Evolutionary conservation across 805 yeast species (phyloP), one percentile per base, ranked within the genome.

Genomic region (Yarrowia alimentaria): DNA sequence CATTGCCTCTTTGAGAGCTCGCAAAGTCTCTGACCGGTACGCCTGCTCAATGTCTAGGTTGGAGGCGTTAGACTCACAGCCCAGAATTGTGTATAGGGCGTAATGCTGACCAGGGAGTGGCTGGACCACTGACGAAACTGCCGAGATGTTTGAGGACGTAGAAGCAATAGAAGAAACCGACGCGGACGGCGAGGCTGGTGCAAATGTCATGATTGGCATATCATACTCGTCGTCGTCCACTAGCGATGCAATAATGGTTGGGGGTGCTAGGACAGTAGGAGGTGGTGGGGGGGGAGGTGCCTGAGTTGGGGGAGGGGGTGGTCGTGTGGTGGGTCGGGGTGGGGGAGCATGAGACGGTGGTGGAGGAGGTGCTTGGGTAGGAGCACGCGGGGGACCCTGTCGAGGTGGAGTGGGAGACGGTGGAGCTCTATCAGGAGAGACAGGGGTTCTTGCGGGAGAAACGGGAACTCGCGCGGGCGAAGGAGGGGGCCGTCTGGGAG

Each of bases 31-130:
- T 3, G 33, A 22, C 10, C 33, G 7, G 13, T 26, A 40, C 13
- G 33, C 33, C 25, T 26, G 33, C 7, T 40, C 47, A 14, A 40
- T 26, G 13, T 40, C 47, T 20, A 16, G 47, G 5, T 40, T 40
- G 32, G 47, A 26, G 6, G 33, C 47, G 17, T 26, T 19, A 3
- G 47, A 33, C 7, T 30, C 33, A 7, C 47, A 40, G 18, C 25
- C 47, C 5, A 40, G 33, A n/a, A 40, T 40, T 9, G 47, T 19
- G 25, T 19, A 29, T 3, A 26, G 25, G 3, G 47, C 32, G 19
- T 26, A 40, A 19, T 40, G 32, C 25, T 28, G 33, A 6, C 33
- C 47, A 10, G 32, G 33, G 10, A 18, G 19, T n/a, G 33, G 47
- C 9, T 32, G 33, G 1, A 21, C 25, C 12, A 28, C 18, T 3